A percentile compares a stretch with the other conserved stretches of the same genome.
These are phyloP conservation scores for Solanum rostratum DNA, from an alignment of 257 asterid genomes.

Conservation along the genomic window DNA sequence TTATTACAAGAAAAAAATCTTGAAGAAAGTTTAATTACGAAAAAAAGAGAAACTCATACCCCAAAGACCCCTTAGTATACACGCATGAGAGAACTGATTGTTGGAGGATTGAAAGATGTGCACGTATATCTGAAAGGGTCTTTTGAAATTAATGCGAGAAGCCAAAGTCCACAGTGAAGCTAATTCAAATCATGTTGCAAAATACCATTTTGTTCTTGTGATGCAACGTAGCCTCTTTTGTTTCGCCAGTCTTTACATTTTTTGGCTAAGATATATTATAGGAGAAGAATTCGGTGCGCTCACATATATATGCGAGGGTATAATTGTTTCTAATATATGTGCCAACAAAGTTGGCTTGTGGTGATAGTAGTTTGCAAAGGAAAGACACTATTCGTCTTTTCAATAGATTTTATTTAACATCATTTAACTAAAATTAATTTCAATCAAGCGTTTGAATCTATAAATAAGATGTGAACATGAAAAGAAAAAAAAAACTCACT, in stretches of 20 bases:
- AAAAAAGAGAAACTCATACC: background rate
- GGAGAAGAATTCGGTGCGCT: background rate
- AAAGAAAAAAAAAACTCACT: too few species aligned
- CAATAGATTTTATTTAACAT: too few species aligned
- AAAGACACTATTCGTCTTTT: too few species aligned
- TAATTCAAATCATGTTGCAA: background rate
- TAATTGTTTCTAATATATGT: too few species aligned
- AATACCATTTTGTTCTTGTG: background rate
- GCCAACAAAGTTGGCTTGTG: too few species aligned
- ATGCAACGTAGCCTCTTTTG: background rate
- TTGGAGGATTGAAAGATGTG: background rate
- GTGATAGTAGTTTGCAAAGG: too few species aligned
- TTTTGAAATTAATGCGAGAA: background rate
- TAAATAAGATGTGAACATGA: too few species aligned
- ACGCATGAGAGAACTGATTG: background rate
- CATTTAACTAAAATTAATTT: too few species aligned
- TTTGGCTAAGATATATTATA: background rate
- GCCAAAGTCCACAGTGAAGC: background rate
- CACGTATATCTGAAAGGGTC: background rate
- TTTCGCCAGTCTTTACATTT: background rate
- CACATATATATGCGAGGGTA: background rate
- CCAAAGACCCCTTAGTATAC: background rate
- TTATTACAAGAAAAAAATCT: too few species aligned
- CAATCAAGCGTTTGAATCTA: too few species aligned
- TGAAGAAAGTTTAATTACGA: background rate